Percentiles rank a stretch among this genome's conserved stretches.
Conservation (phyloP, 1,284 basidiomycete genomes). For the Trichosporon sp. region DNA sequence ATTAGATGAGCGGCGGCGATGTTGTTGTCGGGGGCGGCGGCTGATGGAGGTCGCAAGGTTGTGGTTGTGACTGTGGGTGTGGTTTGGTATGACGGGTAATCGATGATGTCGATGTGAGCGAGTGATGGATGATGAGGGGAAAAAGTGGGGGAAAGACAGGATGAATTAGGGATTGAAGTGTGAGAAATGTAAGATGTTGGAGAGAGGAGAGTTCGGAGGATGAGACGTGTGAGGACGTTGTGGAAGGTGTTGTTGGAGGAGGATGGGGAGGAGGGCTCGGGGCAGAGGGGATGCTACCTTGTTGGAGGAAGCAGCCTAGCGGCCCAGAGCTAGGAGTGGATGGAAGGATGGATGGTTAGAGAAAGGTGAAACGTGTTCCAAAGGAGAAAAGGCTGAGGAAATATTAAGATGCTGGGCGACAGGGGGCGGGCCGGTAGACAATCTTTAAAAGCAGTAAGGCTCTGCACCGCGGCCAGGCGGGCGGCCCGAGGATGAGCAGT, state of each 20-base stretch:
- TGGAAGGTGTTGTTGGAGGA: neutral
- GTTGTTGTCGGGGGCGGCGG: neutral
- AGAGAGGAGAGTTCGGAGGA: constrained; percentile 14
- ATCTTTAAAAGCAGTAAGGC: constrained; percentile 20
- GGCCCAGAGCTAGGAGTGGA: constrained; percentile 17
- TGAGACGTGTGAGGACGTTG: neutral
- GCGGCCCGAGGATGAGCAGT: neutral
- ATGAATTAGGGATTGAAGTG: constrained; percentile 14
- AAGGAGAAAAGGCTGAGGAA: constrained; percentile 15
- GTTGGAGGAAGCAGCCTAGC: constrained; percentile 15
- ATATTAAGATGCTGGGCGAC: constrained; percentile 14
- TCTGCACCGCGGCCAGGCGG: neutral
- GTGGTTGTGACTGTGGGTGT: neutral
- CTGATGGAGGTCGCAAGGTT: neutral
- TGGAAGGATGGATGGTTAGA: constrained; percentile 19
- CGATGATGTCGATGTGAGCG: constrained; percentile 11
- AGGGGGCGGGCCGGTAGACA: constrained; percentile 18
- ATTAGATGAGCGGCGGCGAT: neutral
- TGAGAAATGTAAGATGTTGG: constrained; percentile 13
- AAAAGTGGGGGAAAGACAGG: constrained; percentile 5
- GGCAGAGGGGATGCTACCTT: constrained; percentile 19
- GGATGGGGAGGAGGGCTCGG: constrained; percentile 1
- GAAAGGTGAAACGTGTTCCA: constrained; percentile 19
- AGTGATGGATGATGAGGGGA: constrained; percentile 15
- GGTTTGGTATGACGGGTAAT: neutral